Evolutionary conservation across 805 yeast genomes (phyloP).

Genomic region (Starmerella bombi): DNA sequence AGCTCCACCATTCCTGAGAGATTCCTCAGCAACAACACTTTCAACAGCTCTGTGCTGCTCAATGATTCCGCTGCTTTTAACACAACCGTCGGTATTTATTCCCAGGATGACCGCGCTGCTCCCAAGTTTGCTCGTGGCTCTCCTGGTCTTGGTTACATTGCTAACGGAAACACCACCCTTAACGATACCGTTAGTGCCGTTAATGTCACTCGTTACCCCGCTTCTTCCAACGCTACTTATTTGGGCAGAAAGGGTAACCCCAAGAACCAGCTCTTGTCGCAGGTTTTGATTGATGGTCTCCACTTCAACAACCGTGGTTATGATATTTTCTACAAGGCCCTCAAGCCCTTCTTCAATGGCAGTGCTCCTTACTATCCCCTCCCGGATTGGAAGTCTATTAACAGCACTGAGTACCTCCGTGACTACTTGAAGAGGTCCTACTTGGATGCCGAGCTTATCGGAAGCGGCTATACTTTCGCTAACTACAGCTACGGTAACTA

Average conservation of each 20-base stretch:
- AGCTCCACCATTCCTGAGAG: slow-evolving; percentile 2
- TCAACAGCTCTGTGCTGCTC: slow-evolving; percentile 14
- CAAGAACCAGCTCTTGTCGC: slow-evolving; percentile 8
- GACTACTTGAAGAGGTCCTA: slow-evolving; percentile 1
- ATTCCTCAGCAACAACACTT: slow-evolving; percentile 19
- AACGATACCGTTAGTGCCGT: background rate
- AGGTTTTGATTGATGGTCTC: slow-evolving; percentile 40
- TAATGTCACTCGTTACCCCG: background rate
- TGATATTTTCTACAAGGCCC: slow-evolving; percentile 29
- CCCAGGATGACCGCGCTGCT: slow-evolving; percentile 1
- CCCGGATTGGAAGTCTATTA: slow-evolving; percentile 4
- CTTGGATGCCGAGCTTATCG: background rate
- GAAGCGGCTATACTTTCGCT: background rate
- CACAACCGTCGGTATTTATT: background rate
- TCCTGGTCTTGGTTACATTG: slow-evolving; percentile 8
- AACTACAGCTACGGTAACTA: slow-evolving; percentile 1
- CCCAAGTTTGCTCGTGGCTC: background rate
- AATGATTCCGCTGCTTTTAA: background rate
- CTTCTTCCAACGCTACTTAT: slow-evolving; percentile 1
- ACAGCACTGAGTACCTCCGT: slow-evolving; percentile 7
- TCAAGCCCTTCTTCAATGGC: slow-evolving; percentile 1
- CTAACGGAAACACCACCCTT: background rate
- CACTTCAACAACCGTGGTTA: slow-evolving; percentile 49
- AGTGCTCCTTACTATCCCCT: slow-evolving; percentile 1
- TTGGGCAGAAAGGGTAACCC: slow-evolving; percentile 13